These are phyloP conservation scores for Blastomyces parvus DNA, from an alignment of 2,329 filamentous ascomycete genomes.

Conservation along the genomic window DNA sequence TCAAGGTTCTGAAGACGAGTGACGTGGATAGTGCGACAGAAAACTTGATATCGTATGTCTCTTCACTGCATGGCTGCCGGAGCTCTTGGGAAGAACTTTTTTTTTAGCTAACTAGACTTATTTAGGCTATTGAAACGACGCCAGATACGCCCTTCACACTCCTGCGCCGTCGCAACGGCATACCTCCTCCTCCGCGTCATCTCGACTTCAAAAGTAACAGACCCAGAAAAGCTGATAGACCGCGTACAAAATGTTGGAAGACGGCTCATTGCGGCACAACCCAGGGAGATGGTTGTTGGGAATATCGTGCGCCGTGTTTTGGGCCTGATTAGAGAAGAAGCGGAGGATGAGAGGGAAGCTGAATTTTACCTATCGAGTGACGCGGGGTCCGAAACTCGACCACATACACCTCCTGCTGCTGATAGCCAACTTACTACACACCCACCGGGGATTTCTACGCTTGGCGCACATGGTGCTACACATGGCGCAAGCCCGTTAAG, in stretches of 20 bases:
- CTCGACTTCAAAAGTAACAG: conserved; percentile 65
- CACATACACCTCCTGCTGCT: conserved; percentile 32
- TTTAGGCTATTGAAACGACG: conserved; percentile 74
- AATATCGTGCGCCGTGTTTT: conserved; percentile 89
- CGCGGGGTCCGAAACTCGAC: conserved; percentile 46
- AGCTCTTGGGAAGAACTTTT: neutral
- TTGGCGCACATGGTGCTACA: neutral
- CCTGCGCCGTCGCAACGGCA: conserved; percentile 84
- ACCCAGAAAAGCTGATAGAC: conserved; percentile 68
- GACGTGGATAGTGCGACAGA: conserved; percentile 76
- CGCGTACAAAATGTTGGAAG: conserved; percentile 71
- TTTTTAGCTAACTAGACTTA: conserved; percentile 6
- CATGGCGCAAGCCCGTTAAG: conserved; percentile 1
- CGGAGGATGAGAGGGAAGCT: conserved; percentile 65
- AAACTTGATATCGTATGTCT: conserved; percentile 64
- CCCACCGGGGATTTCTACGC: neutral
- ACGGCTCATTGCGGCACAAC: conserved; percentile 71
- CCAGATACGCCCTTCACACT: conserved; percentile 78
- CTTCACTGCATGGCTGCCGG: conserved; percentile 11
- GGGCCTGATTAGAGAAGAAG: conserved; percentile 83
- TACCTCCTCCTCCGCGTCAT: conserved; percentile 82
- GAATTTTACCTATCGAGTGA: conserved; percentile 51
- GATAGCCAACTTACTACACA: conserved; percentile 24
- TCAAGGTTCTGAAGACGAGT: conserved; percentile 66
- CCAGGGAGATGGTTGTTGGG: conserved; percentile 81